phyloP scores from a whole-genome alignment of 2,329 filamentous ascomycete species.

The Cryphonectria radicalis region DNA sequence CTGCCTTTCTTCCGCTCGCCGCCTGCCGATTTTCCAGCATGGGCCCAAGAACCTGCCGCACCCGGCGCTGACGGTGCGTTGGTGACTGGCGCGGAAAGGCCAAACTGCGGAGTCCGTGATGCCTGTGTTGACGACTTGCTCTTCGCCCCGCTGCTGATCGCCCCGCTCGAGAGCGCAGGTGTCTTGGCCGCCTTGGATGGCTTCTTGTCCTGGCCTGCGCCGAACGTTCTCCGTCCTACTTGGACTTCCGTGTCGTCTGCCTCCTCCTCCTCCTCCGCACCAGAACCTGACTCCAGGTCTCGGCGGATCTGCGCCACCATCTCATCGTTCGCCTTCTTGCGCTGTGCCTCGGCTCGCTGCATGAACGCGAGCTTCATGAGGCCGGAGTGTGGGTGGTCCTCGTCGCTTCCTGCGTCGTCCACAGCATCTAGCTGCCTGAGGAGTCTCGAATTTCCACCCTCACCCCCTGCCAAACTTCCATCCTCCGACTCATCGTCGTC shows the following conservation, averaged over 20 bases:
- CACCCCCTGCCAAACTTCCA: conserved; percentile 62
- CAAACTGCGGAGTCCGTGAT: not conserved
- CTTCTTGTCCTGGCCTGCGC: conserved; percentile 47
- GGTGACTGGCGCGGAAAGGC: not conserved
- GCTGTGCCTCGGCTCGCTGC: conserved; percentile 81
- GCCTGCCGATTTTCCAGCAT: conserved; percentile 32
- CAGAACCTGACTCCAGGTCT: conserved; percentile 69
- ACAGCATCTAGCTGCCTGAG: conserved; percentile 53
- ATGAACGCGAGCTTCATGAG: conserved; percentile 92
- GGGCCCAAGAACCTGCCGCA: conserved; percentile 50
- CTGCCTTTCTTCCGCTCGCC: conserved; percentile 43
- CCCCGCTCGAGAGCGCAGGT: not conserved
- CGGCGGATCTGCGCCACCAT: conserved; percentile 70
- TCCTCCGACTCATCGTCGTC: no score
- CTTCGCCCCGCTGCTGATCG: conserved; percentile 27
- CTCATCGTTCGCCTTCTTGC: conserved; percentile 80
- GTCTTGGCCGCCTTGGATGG: conserved; percentile 37
- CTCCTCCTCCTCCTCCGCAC: conserved; percentile 52
- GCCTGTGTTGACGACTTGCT: conserved; percentile 10
- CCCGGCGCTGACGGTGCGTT: conserved; percentile 31
- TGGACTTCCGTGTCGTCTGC: conserved; percentile 58
- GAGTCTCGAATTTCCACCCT: conserved; percentile 53
- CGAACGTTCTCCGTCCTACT: conserved; percentile 73
- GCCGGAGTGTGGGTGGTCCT: conserved; percentile 64
- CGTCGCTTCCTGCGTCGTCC: conserved; percentile 46